These are phyloP conservation scores for Vigna trinervia DNA, from an alignment of 306 rosid genomes.

Conservation along the genomic window DNA sequence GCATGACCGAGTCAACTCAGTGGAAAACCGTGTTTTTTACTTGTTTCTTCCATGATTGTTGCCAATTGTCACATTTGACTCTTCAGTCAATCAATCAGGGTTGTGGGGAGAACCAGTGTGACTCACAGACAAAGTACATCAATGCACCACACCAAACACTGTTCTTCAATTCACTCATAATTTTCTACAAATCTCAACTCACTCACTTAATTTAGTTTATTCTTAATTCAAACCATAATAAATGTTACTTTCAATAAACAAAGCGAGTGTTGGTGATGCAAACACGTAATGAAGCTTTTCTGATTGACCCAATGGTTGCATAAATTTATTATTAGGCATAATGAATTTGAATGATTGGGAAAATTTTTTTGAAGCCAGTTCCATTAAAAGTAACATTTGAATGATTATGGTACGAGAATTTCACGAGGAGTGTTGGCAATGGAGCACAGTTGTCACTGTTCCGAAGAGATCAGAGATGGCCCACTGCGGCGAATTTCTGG, in stretches of 20 bases:
- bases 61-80: slow-evolving; percentile 22
- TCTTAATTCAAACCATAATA: no score
- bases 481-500: slow-evolving; percentile 30
- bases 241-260: no score
- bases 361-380: not conserved
- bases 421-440: not conserved
- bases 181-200: no score
- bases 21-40: not conserved
- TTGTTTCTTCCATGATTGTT: not conserved
- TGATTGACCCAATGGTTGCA: slow-evolving; percentile 13
- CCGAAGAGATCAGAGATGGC: not conserved
- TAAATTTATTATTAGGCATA: not conserved
- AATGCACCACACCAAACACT: not conserved
- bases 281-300: not conserved
- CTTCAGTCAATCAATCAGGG: slow-evolving; percentile 8
- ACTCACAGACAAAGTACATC: not conserved
- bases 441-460: no score
- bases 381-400: slow-evolving; percentile 18
- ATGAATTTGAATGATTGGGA: slow-evolving; percentile 10
- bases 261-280: not conserved
- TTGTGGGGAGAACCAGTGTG: not conserved
- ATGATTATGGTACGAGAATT: slow-evolving; percentile 10
- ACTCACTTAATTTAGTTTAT: no score
- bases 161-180: no score
- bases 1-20: slow-evolving; percentile 39